Evolutionary conservation across 2,329 filamentous ascomycete species (phyloP).

Genomic region (Talaromyces sp.): DNA sequence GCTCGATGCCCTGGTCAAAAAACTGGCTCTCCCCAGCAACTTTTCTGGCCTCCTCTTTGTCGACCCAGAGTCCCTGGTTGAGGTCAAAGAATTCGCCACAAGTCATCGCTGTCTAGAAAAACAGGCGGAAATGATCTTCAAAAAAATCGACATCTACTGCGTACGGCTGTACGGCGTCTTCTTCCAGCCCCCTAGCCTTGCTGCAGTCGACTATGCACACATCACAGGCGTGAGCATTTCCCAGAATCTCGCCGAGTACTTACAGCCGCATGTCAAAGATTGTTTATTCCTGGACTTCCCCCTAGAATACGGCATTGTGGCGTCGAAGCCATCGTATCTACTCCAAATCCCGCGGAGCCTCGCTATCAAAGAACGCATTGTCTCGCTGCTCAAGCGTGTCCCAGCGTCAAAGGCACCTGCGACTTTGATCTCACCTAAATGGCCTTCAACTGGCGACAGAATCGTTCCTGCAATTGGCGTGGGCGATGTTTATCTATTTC

Average conservation of each 20-base stretch:
- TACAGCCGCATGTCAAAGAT: neutral
- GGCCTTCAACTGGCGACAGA: neutral
- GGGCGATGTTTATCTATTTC: constrained; percentile 1
- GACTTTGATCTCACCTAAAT: neutral
- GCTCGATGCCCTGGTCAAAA: neutral
- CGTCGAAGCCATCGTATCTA: neutral
- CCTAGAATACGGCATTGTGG: neutral
- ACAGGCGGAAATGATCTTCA: neutral
- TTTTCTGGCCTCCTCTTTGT: neutral
- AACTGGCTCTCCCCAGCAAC: neutral
- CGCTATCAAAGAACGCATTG: neutral
- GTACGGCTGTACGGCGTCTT: neutral
- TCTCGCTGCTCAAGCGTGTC: neutral
- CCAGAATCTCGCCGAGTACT: neutral
- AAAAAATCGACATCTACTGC: neutral
- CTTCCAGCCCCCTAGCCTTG: neutral
- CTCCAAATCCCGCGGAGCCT: neutral
- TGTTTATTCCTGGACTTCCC: neutral
- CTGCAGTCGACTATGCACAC: neutral
- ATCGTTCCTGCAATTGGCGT: neutral
- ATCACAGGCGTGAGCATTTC: neutral
- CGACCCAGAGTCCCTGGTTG: neutral
- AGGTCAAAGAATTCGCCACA: neutral
- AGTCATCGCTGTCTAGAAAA: neutral
- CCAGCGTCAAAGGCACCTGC: neutral